These are phyloP conservation scores for Gossypium anomalum DNA, from an alignment of 345 rosid genomes.

Conservation along the genomic window DNA sequence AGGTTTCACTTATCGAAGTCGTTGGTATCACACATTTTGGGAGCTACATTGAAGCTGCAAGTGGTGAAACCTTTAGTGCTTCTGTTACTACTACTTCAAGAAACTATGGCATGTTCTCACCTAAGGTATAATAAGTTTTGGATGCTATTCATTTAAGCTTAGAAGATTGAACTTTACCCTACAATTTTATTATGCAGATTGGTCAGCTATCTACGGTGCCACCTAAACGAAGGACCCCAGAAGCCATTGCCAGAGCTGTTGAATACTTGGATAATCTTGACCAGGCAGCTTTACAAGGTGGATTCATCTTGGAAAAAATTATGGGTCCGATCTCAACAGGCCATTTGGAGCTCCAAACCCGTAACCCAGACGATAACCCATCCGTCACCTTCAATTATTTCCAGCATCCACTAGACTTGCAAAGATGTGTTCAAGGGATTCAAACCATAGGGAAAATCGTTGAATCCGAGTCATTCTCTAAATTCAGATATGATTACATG, in stretches of 20 bases:
- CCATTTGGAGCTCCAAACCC: conserved; percentile 48
- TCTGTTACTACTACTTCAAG: conserved; percentile 7
- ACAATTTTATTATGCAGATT: background rate
- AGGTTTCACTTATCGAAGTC: conserved; percentile 75
- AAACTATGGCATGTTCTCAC: conserved; percentile 52
- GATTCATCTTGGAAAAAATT: conserved; percentile 61
- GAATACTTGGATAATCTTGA: conserved; percentile 30
- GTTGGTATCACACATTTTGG: conserved; percentile 61
- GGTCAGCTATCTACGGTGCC: background rate
- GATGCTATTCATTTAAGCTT: background rate
- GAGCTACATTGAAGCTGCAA: conserved; percentile 59
- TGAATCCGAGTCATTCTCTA: conserved; percentile 44
- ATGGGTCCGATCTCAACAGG: conserved; percentile 60
- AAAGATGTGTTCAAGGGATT: conserved; percentile 54
- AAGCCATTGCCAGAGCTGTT: conserved; percentile 29
- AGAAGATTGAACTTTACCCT: background rate
- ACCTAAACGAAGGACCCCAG: conserved; percentile 27
- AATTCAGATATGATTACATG: conserved; percentile 32
- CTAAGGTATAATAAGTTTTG: conserved; percentile 27
- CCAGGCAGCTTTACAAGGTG: conserved; percentile 44
- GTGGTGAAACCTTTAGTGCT: conserved; percentile 38
- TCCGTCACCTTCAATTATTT: conserved; percentile 65
- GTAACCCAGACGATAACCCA: conserved; percentile 52
- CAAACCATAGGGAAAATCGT: conserved; percentile 44
- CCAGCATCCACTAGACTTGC: conserved; percentile 47